Conservation (phyloP, 1,139 yeast species). For the Candida neerlandica region DNA sequence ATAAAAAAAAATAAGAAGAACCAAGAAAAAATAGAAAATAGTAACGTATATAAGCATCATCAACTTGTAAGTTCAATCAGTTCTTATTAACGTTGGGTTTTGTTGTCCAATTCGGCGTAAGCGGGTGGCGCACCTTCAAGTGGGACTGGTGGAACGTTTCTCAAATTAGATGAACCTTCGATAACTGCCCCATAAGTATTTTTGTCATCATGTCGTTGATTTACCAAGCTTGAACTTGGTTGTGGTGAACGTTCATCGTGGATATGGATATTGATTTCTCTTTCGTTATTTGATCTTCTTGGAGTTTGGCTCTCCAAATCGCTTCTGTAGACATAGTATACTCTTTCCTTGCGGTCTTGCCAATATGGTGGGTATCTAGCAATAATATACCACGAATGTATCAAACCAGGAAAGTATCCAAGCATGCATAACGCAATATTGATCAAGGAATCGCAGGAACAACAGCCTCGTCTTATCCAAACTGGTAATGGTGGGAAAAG, state of each 20-base stretch:
- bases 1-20: background rate
- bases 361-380: conserved; percentile 45
- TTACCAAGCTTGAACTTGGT: conserved; percentile 13
- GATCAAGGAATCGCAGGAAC: conserved; percentile 62
- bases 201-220: conserved; percentile 10
- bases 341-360: conserved; percentile 24
- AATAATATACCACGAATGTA: conserved; percentile 68
- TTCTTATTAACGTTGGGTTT: conserved; percentile 12
- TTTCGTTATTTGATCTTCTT: conserved; percentile 1
- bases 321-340: conserved; percentile 35
- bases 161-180: conserved; percentile 19
- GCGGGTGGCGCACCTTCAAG: conserved; percentile 33
- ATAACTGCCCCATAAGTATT: conserved; percentile 30
- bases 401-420: conserved; percentile 71
- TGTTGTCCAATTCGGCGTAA: conserved; percentile 34
- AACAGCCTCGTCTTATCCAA: conserved; percentile 65
- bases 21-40: background rate
- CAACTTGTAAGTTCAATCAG: background rate
- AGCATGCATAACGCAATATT: conserved; percentile 58
- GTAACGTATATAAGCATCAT: background rate
- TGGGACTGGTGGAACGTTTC: conserved; percentile 2
- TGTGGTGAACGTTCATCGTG: conserved; percentile 13
- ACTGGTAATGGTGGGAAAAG: conserved; percentile 75
- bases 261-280: conserved; percentile 3
- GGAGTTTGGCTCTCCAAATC: conserved; percentile 35